Percentiles rank a stretch among this genome's conserved stretches.
phyloP scores from a whole-genome alignment of 2,329 filamentous ascomycete species.

The Fusarium bulbicola region DNA sequence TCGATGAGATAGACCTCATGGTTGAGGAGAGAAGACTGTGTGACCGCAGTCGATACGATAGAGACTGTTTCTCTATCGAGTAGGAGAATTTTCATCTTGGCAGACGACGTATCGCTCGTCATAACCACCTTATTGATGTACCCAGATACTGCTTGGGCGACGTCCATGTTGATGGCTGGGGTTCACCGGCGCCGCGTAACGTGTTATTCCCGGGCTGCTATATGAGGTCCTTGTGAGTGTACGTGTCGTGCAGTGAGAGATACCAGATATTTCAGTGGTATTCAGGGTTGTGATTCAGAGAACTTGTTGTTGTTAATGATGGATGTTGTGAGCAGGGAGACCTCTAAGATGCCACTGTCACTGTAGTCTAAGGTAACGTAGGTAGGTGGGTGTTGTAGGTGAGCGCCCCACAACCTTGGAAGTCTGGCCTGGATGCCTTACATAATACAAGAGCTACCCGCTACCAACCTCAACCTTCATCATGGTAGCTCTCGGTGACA shows the following conservation, averaged over 20 bases:
- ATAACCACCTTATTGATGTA: conserved; percentile 98
- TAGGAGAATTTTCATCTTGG: conserved; percentile 98
- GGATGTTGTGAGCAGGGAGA: conserved; percentile 12
- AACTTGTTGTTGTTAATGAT: conserved; percentile 2
- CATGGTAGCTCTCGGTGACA: conserved; percentile 25
- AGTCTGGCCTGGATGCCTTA: conserved; percentile 37
- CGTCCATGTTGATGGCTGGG: conserved; percentile 75
- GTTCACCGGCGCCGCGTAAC: conserved; percentile 20
- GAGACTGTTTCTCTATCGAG: conserved; percentile 93
- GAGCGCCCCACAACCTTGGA: conserved; percentile 6
- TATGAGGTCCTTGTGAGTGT: background rate
- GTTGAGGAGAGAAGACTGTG: conserved; percentile 91
- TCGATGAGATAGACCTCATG: conserved; percentile 99
- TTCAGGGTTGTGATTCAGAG: background rate
- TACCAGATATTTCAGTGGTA: background rate
- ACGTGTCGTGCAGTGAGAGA: background rate
- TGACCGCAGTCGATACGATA: conserved; percentile 94
- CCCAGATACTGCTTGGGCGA: conserved; percentile 89
- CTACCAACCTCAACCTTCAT: conserved; percentile 17
- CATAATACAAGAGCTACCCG: conserved; percentile 21
- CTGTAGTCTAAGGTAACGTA: background rate
- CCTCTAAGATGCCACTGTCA: conserved; percentile 23
- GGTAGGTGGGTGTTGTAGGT: conserved; percentile 1
- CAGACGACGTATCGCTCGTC: conserved; percentile 70
- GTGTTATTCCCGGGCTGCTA: background rate